phyloP scores from a whole-genome alignment of 306 rosid species.

The Cucumis melo region DNA sequence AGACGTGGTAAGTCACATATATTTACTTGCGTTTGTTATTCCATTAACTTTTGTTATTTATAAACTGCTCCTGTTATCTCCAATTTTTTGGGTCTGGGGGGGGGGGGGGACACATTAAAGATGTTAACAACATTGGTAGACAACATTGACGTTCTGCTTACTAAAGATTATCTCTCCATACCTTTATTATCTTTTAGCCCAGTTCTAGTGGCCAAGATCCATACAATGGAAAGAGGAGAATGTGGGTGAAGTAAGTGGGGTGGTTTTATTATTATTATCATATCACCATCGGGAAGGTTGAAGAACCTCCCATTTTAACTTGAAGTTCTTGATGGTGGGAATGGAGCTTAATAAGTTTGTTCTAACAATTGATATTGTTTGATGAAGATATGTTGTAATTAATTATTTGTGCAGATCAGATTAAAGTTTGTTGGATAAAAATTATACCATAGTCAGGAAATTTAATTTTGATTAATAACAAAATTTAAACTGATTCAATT shows the following conservation, averaged over 20 bases:
- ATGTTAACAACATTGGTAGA: neutral
- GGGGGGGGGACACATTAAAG: neutral
- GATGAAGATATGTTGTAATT: neutral
- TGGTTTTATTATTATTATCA: neutral
- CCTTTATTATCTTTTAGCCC: neutral
- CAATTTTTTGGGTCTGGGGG: neutral
- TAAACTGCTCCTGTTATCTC: neutral
- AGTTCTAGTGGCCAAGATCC: neutral
- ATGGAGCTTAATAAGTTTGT: neutral
- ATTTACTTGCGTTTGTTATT: constrained; percentile 1
- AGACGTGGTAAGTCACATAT: constrained; percentile 70
- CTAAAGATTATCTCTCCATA: neutral
- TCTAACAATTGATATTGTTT: neutral
- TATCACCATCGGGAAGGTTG: neutral
- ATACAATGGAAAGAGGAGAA: neutral
- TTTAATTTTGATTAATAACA: neutral
- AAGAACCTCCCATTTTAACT: neutral
- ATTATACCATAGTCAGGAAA: neutral
- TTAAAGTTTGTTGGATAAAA: neutral
- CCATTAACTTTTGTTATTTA: neutral
- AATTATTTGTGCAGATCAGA: neutral
- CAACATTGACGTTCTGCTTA: neutral
- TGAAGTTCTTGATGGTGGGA: neutral
- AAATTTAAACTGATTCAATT: neutral
- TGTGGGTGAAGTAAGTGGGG: neutral